A percentile compares a stretch with the other conserved stretches of the same genome.
Conservation (phyloP, 495 filamentous ascomycete species). For the Talaromyces wortmannii region DNA sequence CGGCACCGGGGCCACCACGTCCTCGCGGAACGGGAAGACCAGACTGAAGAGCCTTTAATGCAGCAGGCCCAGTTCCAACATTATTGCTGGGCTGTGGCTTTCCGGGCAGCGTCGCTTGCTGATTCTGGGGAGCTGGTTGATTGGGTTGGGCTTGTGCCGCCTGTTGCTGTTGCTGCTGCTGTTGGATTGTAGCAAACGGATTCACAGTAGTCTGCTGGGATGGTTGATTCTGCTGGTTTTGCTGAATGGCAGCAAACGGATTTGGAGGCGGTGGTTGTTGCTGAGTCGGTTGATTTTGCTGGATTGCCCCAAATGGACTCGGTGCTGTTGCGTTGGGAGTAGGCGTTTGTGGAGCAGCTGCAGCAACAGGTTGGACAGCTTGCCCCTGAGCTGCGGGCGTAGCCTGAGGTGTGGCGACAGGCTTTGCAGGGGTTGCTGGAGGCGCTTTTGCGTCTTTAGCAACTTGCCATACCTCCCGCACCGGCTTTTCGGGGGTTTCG, state of each 20-base stretch:
- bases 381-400: slow-evolving; percentile 13
- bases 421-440: slow-evolving; percentile 20
- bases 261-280: slow-evolving; percentile 3
- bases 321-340: slow-evolving; percentile 8
- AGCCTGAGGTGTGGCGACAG: slow-evolving; percentile 20
- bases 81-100: slow-evolving; percentile 23
- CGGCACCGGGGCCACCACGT: slow-evolving; percentile 16
- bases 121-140: slow-evolving; percentile 13
- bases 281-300: slow-evolving; percentile 8
- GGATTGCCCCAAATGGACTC: slow-evolving; percentile 26
- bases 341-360: slow-evolving; percentile 2
- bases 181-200: not conserved
- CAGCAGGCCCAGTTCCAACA: slow-evolving; percentile 24
- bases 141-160: slow-evolving; percentile 1
- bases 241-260: slow-evolving; percentile 2
- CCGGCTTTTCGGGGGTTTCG: slow-evolving; percentile 76
- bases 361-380: slow-evolving; percentile 7
- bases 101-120: slow-evolving; percentile 24
- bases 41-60: slow-evolving; percentile 37
- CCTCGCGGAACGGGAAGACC: slow-evolving; percentile 42
- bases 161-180: not conserved
- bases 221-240: not conserved
- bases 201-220: slow-evolving; percentile 8
- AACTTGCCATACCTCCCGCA: slow-evolving; percentile 77
- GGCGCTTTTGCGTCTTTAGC: slow-evolving; percentile 62